Base-by-base conservation (phyloP, 495 filamentous ascomycete species). In the Aspergillus sclerotioniger region DNA sequence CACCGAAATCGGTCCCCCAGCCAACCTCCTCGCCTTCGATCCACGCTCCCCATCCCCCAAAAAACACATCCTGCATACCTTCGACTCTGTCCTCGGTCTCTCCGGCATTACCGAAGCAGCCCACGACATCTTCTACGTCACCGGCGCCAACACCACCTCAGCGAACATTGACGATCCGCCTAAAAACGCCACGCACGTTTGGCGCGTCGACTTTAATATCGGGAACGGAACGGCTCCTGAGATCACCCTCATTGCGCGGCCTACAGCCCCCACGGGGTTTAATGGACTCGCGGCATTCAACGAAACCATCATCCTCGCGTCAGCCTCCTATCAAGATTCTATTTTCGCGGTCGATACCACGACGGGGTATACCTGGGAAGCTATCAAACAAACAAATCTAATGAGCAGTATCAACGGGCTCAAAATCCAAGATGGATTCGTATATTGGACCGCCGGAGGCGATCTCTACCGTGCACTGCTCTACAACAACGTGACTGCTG, bases 261-360 rank as follows among this genome's bases (percentile, higher is more conserved):
- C 44, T 17, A 46, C 20, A 21, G 44, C 21, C 3, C 29, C 8
- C 20, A 33, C 8, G 15, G 45, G 10, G 1, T n/a, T 21, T 44
- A 47, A 20, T 3, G 13, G 44, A 2, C n/a, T 50, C n/a, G 54
- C 54, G n/a, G 28, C 54, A 9, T 19, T 46, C 44, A 46, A 46
- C 44, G 44, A 46, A 20, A 46, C 44, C 44, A 46, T 46, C 44
- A 16, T 46, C 10, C 44, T 46, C 15, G 44, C 44, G 15, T 17
- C 44, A 3, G 44, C 44, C 13, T 19, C 16, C 44, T 46, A 46
- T 17, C 44, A 46, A 20, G 44, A 46, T 17, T 13, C 44, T 17
- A 46, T 56, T 1, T 50, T 56, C 31, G 41, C 54, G 8, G 50
- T 47, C 32, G 28, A 44, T 3, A 56, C 54, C 1, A 37, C 17